Conservation (phyloP, 345 rosid species). For the Pistacia integerrima region DNA sequence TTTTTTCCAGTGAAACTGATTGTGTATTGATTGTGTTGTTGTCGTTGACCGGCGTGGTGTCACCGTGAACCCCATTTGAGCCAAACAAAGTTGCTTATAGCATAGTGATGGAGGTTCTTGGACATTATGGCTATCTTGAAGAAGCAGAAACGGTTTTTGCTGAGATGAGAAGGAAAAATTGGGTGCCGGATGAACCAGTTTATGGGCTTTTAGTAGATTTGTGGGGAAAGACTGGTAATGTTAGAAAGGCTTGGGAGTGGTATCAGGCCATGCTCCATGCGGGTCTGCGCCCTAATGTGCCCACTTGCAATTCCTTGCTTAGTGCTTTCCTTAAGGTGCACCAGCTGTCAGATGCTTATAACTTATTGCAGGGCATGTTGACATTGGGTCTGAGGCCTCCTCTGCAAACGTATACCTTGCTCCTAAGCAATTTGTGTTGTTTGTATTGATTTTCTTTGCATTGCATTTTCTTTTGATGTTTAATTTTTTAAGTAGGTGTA, state of each 20-base stretch:
- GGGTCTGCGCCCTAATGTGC: slow-evolving; percentile 87
- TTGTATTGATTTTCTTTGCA: too few species aligned
- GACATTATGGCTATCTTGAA: slow-evolving; percentile 84
- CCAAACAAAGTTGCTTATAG: slow-evolving; percentile 94
- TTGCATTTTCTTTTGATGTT: too few species aligned
- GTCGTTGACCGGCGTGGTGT: too few species aligned
- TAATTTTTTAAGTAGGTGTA: too few species aligned
- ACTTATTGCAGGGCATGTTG: slow-evolving; percentile 74
- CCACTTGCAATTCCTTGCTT: slow-evolving; percentile 92
- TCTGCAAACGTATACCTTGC: slow-evolving; percentile 83
- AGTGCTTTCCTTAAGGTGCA: slow-evolving; percentile 81
- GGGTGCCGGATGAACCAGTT: slow-evolving; percentile 94
- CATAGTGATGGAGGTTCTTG: slow-evolving; percentile 95
- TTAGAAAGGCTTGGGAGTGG: slow-evolving; percentile 84
- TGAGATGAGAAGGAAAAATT: slow-evolving; percentile 77
- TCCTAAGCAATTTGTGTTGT: slow-evolving; percentile 44
- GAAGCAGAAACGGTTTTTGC: slow-evolving; percentile 81
- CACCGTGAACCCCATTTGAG: slow-evolving; percentile 31
- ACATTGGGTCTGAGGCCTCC: slow-evolving; percentile 69
- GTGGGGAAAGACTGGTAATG: slow-evolving; percentile 93
- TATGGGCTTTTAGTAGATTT: slow-evolving; percentile 89
- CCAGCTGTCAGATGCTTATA: slow-evolving; percentile 67
- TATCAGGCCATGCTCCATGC: slow-evolving; percentile 78
- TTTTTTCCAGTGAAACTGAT: too few species aligned
- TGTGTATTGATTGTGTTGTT: too few species aligned